Percentiles rank a stretch among this genome's conserved stretches.
Conservation (phyloP, 768 basidiomycete species). For the Calvatia gigantea region DNA sequence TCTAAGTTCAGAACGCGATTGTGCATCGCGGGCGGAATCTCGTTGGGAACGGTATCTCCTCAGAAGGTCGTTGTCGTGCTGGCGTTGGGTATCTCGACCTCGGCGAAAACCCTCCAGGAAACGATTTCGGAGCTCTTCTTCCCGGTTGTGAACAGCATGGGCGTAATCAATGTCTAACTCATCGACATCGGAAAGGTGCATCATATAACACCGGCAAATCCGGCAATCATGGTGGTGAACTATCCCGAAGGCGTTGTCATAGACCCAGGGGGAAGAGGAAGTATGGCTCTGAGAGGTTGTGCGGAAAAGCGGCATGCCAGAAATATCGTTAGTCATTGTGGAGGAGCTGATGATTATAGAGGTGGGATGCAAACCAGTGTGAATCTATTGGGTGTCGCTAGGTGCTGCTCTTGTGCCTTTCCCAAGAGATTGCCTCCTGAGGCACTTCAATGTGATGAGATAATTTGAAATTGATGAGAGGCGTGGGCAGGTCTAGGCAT, state of each 20-base stretch:
- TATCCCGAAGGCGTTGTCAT: constrained; percentile 16
- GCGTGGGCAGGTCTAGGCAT: background rate
- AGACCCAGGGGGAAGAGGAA: constrained; percentile 8
- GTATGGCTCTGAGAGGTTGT: background rate
- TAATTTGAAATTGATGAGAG: background rate
- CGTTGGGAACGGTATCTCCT: constrained; percentile 18
- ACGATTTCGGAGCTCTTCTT: constrained; percentile 4
- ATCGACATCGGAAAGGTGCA: constrained; percentile 11
- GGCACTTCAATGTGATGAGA: background rate
- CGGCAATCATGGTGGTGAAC: constrained; percentile 15
- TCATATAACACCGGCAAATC: constrained; percentile 15
- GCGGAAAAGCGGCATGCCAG: background rate
- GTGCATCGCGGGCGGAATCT: constrained; percentile 16
- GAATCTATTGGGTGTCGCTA: background rate
- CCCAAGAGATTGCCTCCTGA: background rate
- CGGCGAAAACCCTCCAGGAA: constrained; percentile 17
- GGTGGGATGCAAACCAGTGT: background rate
- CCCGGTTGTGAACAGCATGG: constrained; percentile 14
- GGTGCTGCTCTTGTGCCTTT: background rate
- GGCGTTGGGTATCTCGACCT: constrained; percentile 14
- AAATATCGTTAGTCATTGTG: background rate
- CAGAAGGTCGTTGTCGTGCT: constrained; percentile 15
- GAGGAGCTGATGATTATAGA: background rate
- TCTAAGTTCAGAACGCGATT: constrained; percentile 11
- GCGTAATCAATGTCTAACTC: constrained; percentile 11